phyloP scores from a whole-genome alignment of 2,329 filamentous ascomycete genomes.

The Leptosphaerulina australis region DNA sequence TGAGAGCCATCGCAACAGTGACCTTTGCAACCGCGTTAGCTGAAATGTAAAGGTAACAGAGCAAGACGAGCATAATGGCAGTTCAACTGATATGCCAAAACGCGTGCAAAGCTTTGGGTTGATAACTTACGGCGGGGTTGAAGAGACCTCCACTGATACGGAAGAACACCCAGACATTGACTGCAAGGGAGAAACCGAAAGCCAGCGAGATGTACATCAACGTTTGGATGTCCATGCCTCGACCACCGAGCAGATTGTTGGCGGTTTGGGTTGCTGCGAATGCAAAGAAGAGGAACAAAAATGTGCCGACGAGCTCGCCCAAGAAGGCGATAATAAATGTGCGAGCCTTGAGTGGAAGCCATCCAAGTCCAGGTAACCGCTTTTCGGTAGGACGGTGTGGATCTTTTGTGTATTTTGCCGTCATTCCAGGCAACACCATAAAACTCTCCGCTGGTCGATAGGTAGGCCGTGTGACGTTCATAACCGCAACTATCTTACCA shows the following conservation, averaged over 20 bases:
- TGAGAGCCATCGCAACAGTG: constrained; percentile 55
- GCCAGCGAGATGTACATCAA: constrained; percentile 47
- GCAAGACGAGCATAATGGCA: not conserved
- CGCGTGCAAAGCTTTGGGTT: constrained; percentile 24
- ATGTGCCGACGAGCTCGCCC: constrained; percentile 51
- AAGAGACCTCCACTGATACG: constrained; percentile 49
- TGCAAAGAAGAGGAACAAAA: constrained; percentile 50
- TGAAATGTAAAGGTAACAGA: not conserved
- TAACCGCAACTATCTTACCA: constrained; percentile 27
- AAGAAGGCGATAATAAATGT: constrained; percentile 56
- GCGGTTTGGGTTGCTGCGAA: constrained; percentile 49
- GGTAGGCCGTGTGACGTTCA: constrained; percentile 44
- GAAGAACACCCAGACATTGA: constrained; percentile 52
- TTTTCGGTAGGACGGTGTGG: constrained; percentile 44
- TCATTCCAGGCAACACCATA: constrained; percentile 50
- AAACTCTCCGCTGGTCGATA: constrained; percentile 42
- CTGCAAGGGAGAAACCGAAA: constrained; percentile 48
- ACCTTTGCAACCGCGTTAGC: constrained; percentile 43
- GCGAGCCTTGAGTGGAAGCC: constrained; percentile 52
- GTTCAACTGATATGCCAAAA: constrained; percentile 2
- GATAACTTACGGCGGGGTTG: constrained; percentile 51
- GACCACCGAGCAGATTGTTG: constrained; percentile 39
- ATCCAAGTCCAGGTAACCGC: constrained; percentile 49
- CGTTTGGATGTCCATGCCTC: constrained; percentile 30
- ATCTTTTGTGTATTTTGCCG: constrained; percentile 40